Evolutionary conservation across 495 filamentous ascomycete species (phyloP).

Genomic region (Aspergillus olivimuriae): DNA sequence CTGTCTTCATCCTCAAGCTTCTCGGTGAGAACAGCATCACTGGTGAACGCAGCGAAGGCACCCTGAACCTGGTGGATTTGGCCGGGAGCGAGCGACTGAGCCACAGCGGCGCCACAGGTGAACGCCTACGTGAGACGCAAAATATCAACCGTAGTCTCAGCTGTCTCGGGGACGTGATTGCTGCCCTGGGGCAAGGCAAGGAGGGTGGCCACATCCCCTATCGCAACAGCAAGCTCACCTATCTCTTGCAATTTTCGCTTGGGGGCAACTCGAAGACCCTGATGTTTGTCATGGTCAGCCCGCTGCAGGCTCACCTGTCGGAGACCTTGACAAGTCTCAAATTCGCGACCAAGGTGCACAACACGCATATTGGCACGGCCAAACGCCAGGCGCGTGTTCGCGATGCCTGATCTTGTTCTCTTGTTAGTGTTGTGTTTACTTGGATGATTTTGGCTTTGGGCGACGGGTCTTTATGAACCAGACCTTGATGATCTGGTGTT

Average conservation of each 20-base stretch:
- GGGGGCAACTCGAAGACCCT: conserved; percentile 95
- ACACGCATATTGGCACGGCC: conserved; percentile 83
- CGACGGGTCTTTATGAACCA: conserved; percentile 28
- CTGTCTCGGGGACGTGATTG: conserved; percentile 91
- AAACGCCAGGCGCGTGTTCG: conserved; percentile 64
- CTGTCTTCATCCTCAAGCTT: conserved; percentile 91
- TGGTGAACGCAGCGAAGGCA: conserved; percentile 80
- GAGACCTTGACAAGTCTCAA: conserved; percentile 94
- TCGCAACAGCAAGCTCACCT: conserved; percentile 94
- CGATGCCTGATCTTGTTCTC: conserved; percentile 27
- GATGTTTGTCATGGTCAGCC: conserved; percentile 98
- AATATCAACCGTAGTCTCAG: conserved; percentile 94
- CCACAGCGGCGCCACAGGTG: conserved; percentile 75
- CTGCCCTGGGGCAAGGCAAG: conserved; percentile 78
- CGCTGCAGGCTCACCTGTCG: conserved; percentile 80
- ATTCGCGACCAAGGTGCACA: conserved; percentile 93
- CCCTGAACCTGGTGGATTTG: conserved; percentile 92
- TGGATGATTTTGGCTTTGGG: conserved; percentile 8
- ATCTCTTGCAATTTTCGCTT: conserved; percentile 89
- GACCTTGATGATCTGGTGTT: conserved; percentile 26
- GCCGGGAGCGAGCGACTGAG: conserved; percentile 89
- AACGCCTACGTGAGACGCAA: conserved; percentile 87
- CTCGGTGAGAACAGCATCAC: conserved; percentile 75
- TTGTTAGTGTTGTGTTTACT: conserved; percentile 12
- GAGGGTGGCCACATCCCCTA: conserved; percentile 88